Base-by-base conservation (phyloP, 2,329 filamentous ascomycete genomes). In the Colletotrichum tanaceti region DNA sequence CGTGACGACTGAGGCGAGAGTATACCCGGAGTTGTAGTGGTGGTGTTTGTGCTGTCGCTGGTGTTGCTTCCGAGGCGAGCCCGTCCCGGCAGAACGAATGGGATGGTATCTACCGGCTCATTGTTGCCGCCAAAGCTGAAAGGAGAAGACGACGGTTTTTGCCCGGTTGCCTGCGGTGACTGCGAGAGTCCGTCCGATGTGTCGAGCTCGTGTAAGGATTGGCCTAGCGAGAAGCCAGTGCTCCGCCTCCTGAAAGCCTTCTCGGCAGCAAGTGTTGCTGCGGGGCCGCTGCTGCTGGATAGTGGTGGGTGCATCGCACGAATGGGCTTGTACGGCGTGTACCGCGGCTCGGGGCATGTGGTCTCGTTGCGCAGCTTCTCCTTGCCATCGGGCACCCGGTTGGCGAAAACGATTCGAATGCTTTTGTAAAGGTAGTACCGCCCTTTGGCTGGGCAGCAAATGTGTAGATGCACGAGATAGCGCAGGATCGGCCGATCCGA, bases 381-480 rank as follows among this genome's bases (percentile, higher is more conserved):
- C 77, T 98, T 97, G 47, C 93, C 95, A 74, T 98, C 96, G 0
- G 96, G 95, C 0, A 98, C 95, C 32, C 96, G 89, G 76, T 98
- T 98, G 62, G 96, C 96, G 77, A 99, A 99, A 3, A 99, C 95
- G 43, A 98, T 93, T 16, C 96, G 90, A 67, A 98, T 92, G 73
- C 89, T 93, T 74, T 96, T 97, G 82, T 98, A 96, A 6, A 99
- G 84, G 74, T 94, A 98, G 77, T 90, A 97, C 14, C 94, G 89
- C 6, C 93, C 93, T 71, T 90, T 92, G 0, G 90, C 89, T 0
- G 93, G 91, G 74, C 91, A 95, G 79, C 95, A 98, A 65, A 99
- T 96, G 76, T 98, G 93, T 58, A 99, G 76, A 76, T 99, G 96
- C 62, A 97, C 89, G 20, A 99, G 85, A 78, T 99, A 98, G 59